Conservation (phyloP, 352 stramenopile genomes). For the Globisporangium yorkense region DNA sequence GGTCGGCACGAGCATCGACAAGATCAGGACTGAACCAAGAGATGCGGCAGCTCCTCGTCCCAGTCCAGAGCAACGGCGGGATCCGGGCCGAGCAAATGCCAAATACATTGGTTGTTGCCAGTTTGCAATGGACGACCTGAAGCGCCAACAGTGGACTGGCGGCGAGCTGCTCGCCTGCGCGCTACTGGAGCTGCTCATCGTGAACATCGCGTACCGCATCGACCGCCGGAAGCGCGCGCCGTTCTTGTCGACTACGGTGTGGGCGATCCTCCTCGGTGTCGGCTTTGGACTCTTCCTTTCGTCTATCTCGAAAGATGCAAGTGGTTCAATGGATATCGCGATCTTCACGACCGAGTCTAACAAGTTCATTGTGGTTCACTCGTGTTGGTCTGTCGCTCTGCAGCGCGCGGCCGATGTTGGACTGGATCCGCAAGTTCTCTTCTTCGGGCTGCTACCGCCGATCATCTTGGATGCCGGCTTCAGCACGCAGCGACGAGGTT, state of each 20-base stretch:
- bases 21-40: neutral
- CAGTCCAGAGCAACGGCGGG: neutral
- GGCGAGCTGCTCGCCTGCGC: slow-evolving; percentile 57
- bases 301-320: slow-evolving; percentile 33
- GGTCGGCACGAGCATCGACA: neutral
- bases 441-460: slow-evolving; percentile 49
- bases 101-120: neutral
- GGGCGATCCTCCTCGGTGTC: slow-evolving; percentile 50
- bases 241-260: slow-evolving; percentile 56
- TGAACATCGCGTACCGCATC: slow-evolving; percentile 61
- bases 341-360: neutral
- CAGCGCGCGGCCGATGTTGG: slow-evolving; percentile 37
- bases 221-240: slow-evolving; percentile 36
- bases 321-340: neutral
- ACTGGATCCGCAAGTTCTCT: slow-evolving; percentile 56
- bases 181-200: slow-evolving; percentile 54
- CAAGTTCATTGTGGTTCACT: neutral
- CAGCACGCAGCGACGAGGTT: slow-evolving; percentile 56
- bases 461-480: slow-evolving; percentile 68
- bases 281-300: slow-evolving; percentile 31
- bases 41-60: neutral
- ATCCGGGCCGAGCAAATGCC: neutral
- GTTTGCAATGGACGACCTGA: slow-evolving; percentile 16
- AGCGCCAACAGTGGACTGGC: slow-evolving; percentile 43
- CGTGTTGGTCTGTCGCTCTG: neutral